Conservation (phyloP, 2,329 filamentous ascomycete species). For the Talaromyces sp. region DNA sequence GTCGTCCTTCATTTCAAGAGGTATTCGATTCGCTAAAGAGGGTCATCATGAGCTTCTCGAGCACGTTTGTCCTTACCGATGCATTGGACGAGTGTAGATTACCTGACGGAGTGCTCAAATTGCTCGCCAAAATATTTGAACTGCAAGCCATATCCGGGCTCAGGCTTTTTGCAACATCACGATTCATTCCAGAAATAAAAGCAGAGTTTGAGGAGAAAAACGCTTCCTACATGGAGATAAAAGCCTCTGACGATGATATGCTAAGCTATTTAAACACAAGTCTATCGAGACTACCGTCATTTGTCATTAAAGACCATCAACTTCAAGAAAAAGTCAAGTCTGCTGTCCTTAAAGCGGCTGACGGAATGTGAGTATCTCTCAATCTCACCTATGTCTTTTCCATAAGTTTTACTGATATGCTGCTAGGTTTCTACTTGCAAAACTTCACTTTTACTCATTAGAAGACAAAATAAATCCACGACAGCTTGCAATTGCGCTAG, state of each 20-base stretch:
- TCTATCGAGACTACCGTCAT: slow-evolving; percentile 16
- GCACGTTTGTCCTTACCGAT: slow-evolving; percentile 22
- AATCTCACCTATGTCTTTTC: background rate
- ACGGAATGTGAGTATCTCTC: slow-evolving; percentile 21
- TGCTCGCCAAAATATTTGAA: slow-evolving; percentile 20
- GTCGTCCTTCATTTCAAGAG: slow-evolving; percentile 19
- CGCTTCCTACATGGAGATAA: background rate
- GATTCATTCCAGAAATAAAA: slow-evolving; percentile 25
- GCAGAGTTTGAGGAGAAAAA: slow-evolving; percentile 17
- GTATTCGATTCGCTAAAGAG: slow-evolving; percentile 3
- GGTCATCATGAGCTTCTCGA: slow-evolving; percentile 6
- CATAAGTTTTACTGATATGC: background rate
- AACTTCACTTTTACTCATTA: slow-evolving; percentile 15
- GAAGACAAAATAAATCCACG: slow-evolving; percentile 21
- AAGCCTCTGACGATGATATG: slow-evolving; percentile 5
- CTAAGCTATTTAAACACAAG: background rate
- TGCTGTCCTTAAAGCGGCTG: slow-evolving; percentile 11
- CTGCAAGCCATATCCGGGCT: slow-evolving; percentile 18
- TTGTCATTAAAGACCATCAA: slow-evolving; percentile 14
- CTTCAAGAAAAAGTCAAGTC: slow-evolving; percentile 21
- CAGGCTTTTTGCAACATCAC: slow-evolving; percentile 31
- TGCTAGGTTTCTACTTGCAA: slow-evolving; percentile 19
- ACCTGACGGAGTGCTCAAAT: slow-evolving; percentile 11
- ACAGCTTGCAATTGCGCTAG: slow-evolving; percentile 17
- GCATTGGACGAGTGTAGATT: slow-evolving; percentile 23